A percentile compares a stretch with the other conserved stretches of the same genome.
Conservation (phyloP, 139 green algal genomes). For the Haematococcus sp. region DNA sequence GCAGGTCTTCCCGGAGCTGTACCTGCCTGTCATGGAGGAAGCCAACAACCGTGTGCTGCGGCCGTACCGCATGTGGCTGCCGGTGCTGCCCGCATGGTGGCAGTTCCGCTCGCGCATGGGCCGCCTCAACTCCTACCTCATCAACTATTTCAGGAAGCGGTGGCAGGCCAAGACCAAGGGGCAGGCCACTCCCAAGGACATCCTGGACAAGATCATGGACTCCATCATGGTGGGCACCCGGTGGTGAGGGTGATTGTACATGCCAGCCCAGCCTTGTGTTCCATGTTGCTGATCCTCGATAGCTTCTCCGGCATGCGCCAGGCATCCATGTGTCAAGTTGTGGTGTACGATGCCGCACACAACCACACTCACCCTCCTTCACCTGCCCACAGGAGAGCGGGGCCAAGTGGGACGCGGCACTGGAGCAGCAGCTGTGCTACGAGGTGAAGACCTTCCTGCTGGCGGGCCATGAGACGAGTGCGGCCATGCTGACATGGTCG, state of each 20-base stretch:
- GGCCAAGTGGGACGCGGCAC: constrained; percentile 51
- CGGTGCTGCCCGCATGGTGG: constrained; percentile 56
- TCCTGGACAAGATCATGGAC: constrained; percentile 79
- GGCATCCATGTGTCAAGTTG: too few relatives aligned
- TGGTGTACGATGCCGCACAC: not conserved
- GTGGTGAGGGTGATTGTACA: not conserved
- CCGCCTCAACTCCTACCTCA: constrained; percentile 82
- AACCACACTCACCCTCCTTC: not conserved
- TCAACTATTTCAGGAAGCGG: constrained; percentile 36
- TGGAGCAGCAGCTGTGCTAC: constrained; percentile 89
- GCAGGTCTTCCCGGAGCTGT: constrained; percentile 90
- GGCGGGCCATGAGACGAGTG: constrained; percentile 91
- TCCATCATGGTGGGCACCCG: constrained; percentile 46
- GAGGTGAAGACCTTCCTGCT: constrained; percentile 97
- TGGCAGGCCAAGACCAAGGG: constrained; percentile 38
- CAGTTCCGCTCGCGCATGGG: constrained; percentile 40
- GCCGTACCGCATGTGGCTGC: constrained; percentile 81
- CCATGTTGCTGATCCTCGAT: too few relatives aligned
- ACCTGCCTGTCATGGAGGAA: constrained; percentile 95
- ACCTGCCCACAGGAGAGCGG: constrained; percentile 43
- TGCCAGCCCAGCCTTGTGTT: too few relatives aligned
- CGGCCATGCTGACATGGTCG: constrained; percentile 90
- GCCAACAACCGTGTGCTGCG: constrained; percentile 79
- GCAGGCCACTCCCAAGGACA: constrained; percentile 44
- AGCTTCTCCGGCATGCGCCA: too few relatives aligned